A percentile compares a stretch with the other conserved stretches of the same genome.
Evolutionary conservation across 495 filamentous ascomycete genomes (phyloP).

Genomic region (Copromyces sp.): DNA sequence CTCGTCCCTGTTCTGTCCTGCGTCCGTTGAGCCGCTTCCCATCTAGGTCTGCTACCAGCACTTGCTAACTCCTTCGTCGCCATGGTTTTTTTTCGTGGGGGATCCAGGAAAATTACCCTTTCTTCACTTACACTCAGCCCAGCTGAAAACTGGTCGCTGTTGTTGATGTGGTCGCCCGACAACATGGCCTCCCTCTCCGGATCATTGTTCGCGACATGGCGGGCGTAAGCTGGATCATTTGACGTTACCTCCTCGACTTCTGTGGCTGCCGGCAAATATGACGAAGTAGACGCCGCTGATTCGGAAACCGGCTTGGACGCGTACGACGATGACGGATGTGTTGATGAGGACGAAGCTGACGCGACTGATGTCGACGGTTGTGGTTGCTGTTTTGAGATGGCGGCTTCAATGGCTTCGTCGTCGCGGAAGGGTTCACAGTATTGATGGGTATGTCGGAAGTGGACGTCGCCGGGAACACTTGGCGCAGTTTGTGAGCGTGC

Average conservation of each 20-base stretch:
- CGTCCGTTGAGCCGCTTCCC: neutral
- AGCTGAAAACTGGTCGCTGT: neutral
- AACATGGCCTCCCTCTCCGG: neutral
- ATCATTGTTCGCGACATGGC: conserved; percentile 3
- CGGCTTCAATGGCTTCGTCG: neutral
- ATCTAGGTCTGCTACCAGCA: neutral
- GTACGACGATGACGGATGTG: neutral
- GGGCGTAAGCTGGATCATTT: neutral
- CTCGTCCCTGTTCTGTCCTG: neutral
- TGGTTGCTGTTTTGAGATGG: neutral
- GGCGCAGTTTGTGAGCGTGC: neutral
- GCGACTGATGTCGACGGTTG: neutral
- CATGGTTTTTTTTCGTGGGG: neutral
- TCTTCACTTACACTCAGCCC: conserved; percentile 5
- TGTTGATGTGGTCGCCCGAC: neutral
- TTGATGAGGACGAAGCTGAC: neutral
- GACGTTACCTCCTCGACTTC: neutral
- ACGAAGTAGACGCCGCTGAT: neutral
- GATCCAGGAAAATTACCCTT: neutral
- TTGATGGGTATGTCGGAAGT: neutral
- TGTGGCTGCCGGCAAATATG: neutral
- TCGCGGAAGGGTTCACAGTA: neutral
- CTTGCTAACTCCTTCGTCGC: neutral
- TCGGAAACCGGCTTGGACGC: neutral
- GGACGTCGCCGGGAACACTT: neutral